Base-by-base conservation (phyloP, 1,284 basidiomycete genomes). In the Cutaneotrichosporon sp. region DNA sequence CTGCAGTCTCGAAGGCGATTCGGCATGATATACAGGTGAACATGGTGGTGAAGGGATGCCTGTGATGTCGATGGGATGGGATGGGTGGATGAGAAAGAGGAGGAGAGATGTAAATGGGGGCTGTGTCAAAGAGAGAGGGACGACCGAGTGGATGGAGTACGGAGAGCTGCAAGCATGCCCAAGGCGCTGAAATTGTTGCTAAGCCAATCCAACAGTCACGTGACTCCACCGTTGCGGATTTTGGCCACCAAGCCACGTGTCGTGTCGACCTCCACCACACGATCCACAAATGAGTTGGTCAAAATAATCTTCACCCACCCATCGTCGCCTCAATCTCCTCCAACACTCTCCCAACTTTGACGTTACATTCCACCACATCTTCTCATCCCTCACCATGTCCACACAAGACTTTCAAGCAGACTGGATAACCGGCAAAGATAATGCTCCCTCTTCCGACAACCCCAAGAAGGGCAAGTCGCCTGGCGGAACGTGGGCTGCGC, bases 1-100 rank as follows among this genome's bases (percentile, higher is more conserved):
- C 87, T 11, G 93, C 87, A 25, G 88, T 86, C 55, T 85, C 80
- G 78, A 97, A 98, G 1, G 91, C 94, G 72, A 99, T 90, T 7
- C 88, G 84, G 80, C 95, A 99, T 68, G 93, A 92, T 22, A 97
- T 83, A 72, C 95, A 99, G 58, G 95, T 95, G 80, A 90, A 94
- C 74, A 79, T 76, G 52, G n/a, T 55, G 49, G 29, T 57, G 18
- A 4, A 60, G 58, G 53, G 31, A n/a, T 18, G 34, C 29, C 14
- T 55, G 42, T n/a, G 18, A 20, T 34, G 14, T 16, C 14, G 56
- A 24, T 47, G 59, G 14, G 7, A 20, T 9, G 18, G 45, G 10
- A 38, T 24, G 43, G 42, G 20, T 24, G 34, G 49, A 38, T 47
- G 57, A 49, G 53, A 14, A 6, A 42, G 25, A 50, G 29, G 38